Percentiles rank a stretch among this genome's conserved stretches.
phyloP scores from a whole-genome alignment of 2,329 filamentous ascomycete species.

The Truncatella angustata region DNA sequence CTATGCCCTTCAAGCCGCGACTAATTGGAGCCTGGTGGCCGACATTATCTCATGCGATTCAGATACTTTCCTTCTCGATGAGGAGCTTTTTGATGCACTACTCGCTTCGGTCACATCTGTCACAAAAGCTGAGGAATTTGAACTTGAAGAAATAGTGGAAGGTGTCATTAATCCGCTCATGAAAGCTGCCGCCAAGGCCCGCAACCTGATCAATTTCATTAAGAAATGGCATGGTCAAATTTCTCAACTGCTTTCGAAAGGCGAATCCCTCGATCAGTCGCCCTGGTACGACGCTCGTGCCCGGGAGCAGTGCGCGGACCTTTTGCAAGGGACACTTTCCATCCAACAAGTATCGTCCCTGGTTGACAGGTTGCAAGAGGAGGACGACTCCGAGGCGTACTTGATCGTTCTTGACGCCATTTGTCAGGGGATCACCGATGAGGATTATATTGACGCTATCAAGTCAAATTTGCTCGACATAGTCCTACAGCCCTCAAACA shows the following conservation, averaged over 20 bases:
- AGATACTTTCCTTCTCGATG: constrained; percentile 40
- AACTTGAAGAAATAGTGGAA: constrained; percentile 26
- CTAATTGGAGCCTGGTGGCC: constrained; percentile 39
- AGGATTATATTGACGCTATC: constrained; percentile 29
- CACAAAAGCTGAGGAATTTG: constrained; percentile 16
- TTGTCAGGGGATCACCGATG: constrained; percentile 31
- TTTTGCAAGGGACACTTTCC: constrained; percentile 35
- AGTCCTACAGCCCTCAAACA: constrained; percentile 23
- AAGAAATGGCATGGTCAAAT: constrained; percentile 33
- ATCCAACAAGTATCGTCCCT: constrained; percentile 33
- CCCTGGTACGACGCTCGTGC: constrained; percentile 26
- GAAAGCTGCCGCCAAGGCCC: constrained; percentile 36
- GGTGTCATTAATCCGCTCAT: constrained; percentile 37
- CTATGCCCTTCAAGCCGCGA: constrained; percentile 20
- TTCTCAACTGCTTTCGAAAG: constrained; percentile 13
- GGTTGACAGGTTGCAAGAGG: constrained; percentile 30
- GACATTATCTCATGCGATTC: constrained; percentile 43
- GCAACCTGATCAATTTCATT: constrained; percentile 38
- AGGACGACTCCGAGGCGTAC: constrained; percentile 23
- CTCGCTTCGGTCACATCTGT: constrained; percentile 29
- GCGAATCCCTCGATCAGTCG: constrained; percentile 12
- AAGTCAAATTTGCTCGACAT: constrained; percentile 31
- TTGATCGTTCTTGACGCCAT: constrained; percentile 37
- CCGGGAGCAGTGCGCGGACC: constrained; percentile 21
- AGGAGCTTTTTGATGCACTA: constrained; percentile 27